Evolutionary conservation across 1,284 basidiomycete species (phyloP).

Genomic region (Sphagnurus paluster): DNA sequence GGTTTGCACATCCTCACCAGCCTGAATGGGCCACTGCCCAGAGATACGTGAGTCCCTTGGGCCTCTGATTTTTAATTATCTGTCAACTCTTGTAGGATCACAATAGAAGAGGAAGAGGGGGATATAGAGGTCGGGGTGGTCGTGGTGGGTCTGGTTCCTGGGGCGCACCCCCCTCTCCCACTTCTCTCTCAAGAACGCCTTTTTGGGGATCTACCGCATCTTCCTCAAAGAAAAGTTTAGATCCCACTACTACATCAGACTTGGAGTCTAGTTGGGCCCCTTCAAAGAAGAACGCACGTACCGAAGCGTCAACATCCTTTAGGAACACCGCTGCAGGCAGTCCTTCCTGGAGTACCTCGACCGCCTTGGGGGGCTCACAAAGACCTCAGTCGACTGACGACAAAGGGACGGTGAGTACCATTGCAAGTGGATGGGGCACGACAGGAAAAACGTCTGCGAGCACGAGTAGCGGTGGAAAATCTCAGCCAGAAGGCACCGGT

Average conservation of each 20-base stretch:
- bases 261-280: constrained; percentile 4
- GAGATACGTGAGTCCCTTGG: constrained; percentile 4
- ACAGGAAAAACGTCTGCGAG: no score
- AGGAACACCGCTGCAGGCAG: neutral
- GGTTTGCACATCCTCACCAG: constrained; percentile 28
- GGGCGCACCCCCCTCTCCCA: neutral
- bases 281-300: neutral
- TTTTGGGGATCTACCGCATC: constrained; percentile 6
- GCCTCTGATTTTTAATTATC: neutral
- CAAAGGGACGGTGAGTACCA: no score
- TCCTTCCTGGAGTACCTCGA: no score
- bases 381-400: no score
- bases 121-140: constrained; percentile 7
- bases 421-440: constrained; percentile 4
- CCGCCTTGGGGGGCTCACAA: no score
- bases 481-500: no score
- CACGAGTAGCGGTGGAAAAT: no score
- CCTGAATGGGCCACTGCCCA: constrained; percentile 22
- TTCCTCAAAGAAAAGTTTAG: neutral
- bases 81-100: constrained; percentile 1
- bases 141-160: constrained; percentile 5
- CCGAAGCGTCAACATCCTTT: neutral
- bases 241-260: neutral
- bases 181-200: constrained; percentile 1
- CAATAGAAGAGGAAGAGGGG: constrained; percentile 4